Base-by-base conservation (phyloP, 768 basidiomycete genomes). In the Panaeolus cyanescens region DNA sequence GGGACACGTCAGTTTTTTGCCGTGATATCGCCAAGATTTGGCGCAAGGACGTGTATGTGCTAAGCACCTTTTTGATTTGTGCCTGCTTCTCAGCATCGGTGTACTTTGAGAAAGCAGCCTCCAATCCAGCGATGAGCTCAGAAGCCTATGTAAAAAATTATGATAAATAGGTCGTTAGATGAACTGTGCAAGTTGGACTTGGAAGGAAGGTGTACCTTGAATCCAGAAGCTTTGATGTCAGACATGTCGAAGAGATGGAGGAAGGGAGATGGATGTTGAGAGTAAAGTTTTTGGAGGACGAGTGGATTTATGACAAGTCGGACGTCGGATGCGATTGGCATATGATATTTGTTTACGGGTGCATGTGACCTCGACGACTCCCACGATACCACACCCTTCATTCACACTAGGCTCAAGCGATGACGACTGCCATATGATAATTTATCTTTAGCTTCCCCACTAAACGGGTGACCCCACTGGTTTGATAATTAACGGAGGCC, bases 31-130 rank as follows among this genome's bases (percentile, higher is more conserved):
- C n/a, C 61, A 28, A 33, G 20, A 28, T 50, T 10, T 32, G 30
- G 1, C 17, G 32, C 9, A 13, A 22, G 31, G 32, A 25, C 31
- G 25, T 12, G 30, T 33, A 33, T 15, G 28, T 10, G 64, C 69
- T 20, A 20, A 9, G 55, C 45, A 86, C 92, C 87, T 93, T 93
- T 75, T 92, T 92, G 32, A 93, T 83, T 71, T 88, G 85, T 7
- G 80, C 75, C 63, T 84, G 78, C 74, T 83, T 91, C 74, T 94
- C 88, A 39, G 79, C 72, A 53, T 89, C 86, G 45, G 75, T 83
- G 74, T 80, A 83, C 55, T 71, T 70, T 15, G 78, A 75, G 66
- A 93, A 88, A 10, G 81, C 79, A 13, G 76, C 59, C 42, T 79
- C 75, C 59, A 94, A 81, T 30, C 68, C 72, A 12, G 81, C 72